A percentile compares a stretch with the other conserved stretches of the same genome.
These are phyloP conservation scores for Fusarium mundagurra DNA, from an alignment of 2,329 filamentous ascomycete species.

Conservation along the genomic window DNA sequence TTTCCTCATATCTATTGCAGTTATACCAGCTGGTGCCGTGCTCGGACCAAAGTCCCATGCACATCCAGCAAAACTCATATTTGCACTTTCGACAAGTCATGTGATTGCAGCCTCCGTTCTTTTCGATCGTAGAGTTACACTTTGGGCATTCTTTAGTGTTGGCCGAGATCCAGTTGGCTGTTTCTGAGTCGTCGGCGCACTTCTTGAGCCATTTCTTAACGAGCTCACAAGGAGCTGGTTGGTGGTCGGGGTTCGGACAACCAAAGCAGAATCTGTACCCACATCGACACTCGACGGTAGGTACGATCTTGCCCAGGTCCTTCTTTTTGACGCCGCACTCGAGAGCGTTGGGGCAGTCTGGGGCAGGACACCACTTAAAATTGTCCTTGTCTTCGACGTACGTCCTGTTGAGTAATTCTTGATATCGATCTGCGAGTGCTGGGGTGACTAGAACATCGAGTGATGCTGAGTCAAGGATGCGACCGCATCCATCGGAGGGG, in stretches of 20 bases:
- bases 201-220: constrained; percentile 98
- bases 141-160: constrained; percentile 98
- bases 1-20: constrained; percentile 97
- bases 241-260: constrained; percentile 88
- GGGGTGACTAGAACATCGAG: constrained; percentile 77
- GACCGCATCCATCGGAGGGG: constrained; percentile 85
- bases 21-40: constrained; percentile 99
- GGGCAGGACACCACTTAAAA: constrained; percentile 96
- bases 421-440: constrained; percentile 73
- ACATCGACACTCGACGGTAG: constrained; percentile 87
- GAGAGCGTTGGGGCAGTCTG: constrained; percentile 94
- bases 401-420: constrained; percentile 86
- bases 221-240: constrained; percentile 88
- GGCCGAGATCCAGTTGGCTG: constrained; percentile 98
- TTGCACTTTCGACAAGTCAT: constrained; percentile 98
- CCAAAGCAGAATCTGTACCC: constrained; percentile 94
- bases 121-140: constrained; percentile 97
- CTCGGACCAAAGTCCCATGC: constrained; percentile 98
- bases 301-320: constrained; percentile 85
- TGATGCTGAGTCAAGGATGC: constrained; percentile 90
- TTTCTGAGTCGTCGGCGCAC: constrained; percentile 97
- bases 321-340: constrained; percentile 90
- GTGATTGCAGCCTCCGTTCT: constrained; percentile 97
- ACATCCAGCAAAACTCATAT: constrained; percentile 99
- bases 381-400: constrained; percentile 98